Evolutionary conservation across 2,329 filamentous ascomycete species (phyloP).

Genomic region (Ophiostoma australiae): DNA sequence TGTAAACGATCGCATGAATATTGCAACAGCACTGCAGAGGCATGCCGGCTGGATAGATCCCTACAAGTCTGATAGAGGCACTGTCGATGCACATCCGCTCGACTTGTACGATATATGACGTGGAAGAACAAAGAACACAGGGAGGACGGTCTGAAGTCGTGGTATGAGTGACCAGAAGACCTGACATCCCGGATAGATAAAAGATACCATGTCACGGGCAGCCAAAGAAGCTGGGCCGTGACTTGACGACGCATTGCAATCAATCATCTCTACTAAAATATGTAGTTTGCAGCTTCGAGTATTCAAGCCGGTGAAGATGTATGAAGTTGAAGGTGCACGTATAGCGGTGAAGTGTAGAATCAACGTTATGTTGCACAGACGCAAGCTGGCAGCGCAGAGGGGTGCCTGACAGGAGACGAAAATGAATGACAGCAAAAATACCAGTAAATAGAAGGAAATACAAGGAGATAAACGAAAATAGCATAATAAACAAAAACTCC

Average conservation of each 20-base stretch:
- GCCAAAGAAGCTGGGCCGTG: background rate
- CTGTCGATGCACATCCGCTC: background rate
- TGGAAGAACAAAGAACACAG: background rate
- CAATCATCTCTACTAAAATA: background rate
- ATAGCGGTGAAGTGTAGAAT: background rate
- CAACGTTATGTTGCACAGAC: background rate
- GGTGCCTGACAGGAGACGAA: background rate
- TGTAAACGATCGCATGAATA: conserved; percentile 28
- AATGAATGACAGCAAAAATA: background rate
- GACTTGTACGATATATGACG: conserved; percentile 10
- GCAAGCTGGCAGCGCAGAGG: background rate
- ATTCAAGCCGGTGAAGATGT: background rate
- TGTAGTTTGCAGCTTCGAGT: background rate
- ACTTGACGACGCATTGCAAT: background rate
- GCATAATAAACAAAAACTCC: background rate
- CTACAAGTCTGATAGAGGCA: background rate
- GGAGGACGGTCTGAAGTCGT: background rate
- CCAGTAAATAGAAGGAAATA: background rate
- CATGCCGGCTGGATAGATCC: background rate
- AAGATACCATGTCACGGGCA: conserved; percentile 10
- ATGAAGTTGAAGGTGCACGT: background rate
- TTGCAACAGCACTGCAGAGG: background rate
- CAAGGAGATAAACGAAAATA: too few relatives aligned
- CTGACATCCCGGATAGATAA: background rate
- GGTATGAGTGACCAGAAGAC: background rate